Percentiles rank a stretch among this genome's conserved stretches.
These are phyloP conservation scores for Spathaspora arborariae DNA, from an alignment of 805 yeast genomes.

Conservation along the genomic window DNA sequence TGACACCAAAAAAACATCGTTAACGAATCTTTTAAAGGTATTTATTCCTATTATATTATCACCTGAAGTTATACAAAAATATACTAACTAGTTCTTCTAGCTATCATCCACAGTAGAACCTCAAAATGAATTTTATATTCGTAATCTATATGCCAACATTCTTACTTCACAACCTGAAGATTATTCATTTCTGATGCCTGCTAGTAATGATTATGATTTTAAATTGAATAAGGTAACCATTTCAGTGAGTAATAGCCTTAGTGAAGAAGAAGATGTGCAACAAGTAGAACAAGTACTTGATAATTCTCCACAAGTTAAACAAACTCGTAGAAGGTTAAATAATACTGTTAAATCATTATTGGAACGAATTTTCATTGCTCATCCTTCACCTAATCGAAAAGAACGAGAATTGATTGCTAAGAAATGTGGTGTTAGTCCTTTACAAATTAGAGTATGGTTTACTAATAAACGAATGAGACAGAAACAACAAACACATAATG, in stretches of 20 bases:
- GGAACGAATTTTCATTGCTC: not conserved
- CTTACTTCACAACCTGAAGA: not conserved
- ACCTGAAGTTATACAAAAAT: not conserved
- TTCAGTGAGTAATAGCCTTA: not conserved
- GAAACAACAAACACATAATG: not conserved
- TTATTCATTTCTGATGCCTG: not conserved
- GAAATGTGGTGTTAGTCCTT: slow-evolving; percentile 19
- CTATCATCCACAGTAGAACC: not conserved
- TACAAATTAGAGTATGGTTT: slow-evolving; percentile 33
- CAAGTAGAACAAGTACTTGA: not conserved
- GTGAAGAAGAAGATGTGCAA: not conserved
- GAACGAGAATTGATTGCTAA: slow-evolving; percentile 26
- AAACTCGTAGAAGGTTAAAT: slow-evolving; percentile 2
- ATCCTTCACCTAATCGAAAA: slow-evolving; percentile 20
- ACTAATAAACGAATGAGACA: slow-evolving; percentile 23
- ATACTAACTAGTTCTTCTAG: not conserved
- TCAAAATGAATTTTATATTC: not conserved
- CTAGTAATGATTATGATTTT: not conserved
- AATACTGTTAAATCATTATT: slow-evolving; percentile 1
- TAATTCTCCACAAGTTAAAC: not conserved
- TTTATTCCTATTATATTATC: too few species aligned
- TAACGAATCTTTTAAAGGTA: too few species aligned
- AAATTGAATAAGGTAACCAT: not conserved
- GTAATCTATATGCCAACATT: slow-evolving; percentile 2
- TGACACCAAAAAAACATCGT: too few species aligned